phyloP scores from a whole-genome alignment of 768 basidiomycete genomes.

The Podaxis pistillaris region DNA sequence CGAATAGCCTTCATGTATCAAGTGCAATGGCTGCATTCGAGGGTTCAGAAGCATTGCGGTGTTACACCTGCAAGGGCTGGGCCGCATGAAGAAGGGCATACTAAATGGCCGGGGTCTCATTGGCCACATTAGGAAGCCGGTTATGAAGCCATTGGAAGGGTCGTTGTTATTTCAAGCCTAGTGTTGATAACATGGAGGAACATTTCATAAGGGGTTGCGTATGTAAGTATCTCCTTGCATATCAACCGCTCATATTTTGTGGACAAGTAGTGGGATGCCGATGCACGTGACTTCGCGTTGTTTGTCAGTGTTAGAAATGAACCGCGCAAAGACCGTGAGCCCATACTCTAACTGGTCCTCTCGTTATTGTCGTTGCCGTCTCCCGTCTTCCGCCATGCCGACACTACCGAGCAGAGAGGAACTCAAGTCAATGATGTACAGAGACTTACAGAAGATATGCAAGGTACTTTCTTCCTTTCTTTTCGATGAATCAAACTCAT shows the following conservation, averaged over 20 bases:
- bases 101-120: neutral
- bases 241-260: too few species aligned
- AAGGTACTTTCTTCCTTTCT: conserved; percentile 43
- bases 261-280: neutral
- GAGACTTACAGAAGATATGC: conserved; percentile 62
- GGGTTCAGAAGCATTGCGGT: neutral
- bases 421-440: conserved; percentile 45
- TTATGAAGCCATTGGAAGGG: neutral
- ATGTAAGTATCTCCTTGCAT: neutral
- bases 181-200: neutral
- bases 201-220: neutral
- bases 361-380: conserved; percentile 18
- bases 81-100: neutral
- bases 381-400: conserved; percentile 30
- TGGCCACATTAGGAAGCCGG: neutral
- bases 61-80: neutral
- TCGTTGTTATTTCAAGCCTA: neutral
- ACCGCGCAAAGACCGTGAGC: conserved; percentile 33
- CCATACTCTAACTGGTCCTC: conserved; percentile 3
- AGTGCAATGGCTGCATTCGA: neutral
- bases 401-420: conserved; percentile 39
- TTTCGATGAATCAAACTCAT: conserved; percentile 14
- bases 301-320: conserved; percentile 49
- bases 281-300: conserved; percentile 49
- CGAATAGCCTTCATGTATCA: neutral